Evolutionary conservation across 345 rosid genomes (phyloP).

Genomic region (Abelmoschus esculentus): DNA sequence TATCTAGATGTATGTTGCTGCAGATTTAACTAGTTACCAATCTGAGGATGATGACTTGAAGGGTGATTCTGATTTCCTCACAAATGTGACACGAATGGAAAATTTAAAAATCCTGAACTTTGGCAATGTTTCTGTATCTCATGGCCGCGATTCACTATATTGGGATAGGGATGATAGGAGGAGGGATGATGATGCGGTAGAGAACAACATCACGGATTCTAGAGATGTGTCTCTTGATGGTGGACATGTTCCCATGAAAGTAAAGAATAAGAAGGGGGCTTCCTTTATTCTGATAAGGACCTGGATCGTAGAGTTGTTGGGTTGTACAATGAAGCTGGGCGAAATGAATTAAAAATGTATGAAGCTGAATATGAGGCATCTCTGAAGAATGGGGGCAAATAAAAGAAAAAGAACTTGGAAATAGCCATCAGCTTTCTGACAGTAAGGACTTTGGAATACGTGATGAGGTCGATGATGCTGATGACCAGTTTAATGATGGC

Average conservation of each 20-base stretch:
- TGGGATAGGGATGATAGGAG: background rate
- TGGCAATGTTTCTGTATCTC: conserved; percentile 51
- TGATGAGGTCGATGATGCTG: background rate
- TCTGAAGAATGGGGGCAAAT: background rate
- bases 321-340: background rate
- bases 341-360: background rate
- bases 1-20: conserved; percentile 16
- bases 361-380: background rate
- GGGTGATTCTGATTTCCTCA: conserved; percentile 59
- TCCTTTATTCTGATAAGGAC: conserved; percentile 5
- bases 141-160: background rate
- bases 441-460: too few species aligned
- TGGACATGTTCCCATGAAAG: background rate
- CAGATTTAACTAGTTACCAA: conserved; percentile 31
- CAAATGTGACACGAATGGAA: conserved; percentile 69
- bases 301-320: conserved; percentile 16
- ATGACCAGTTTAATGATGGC: conserved; percentile 21
- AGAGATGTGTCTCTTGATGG: background rate
- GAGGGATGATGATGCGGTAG: background rate
- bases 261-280: background rate
- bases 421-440: background rate
- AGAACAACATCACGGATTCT: background rate
- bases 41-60: conserved; percentile 33
- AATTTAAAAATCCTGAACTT: conserved; percentile 50
- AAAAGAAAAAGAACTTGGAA: background rate